Evolutionary conservation across 495 filamentous ascomycete genomes (phyloP), one percentile per base, ranked within the genome.

Genomic region (Aspergillus affinis): DNA sequence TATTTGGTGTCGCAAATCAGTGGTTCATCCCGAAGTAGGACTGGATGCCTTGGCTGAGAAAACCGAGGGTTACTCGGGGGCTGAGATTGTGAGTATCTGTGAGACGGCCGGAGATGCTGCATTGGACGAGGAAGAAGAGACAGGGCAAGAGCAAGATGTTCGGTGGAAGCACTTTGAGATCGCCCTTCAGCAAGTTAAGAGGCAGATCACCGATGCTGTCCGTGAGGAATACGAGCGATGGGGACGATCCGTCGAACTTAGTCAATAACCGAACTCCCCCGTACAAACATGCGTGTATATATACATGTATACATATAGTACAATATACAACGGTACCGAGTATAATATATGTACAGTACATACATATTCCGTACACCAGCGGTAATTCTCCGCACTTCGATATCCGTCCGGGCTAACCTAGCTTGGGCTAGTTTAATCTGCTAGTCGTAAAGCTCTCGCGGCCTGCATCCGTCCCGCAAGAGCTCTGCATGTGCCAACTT

Each of bases 81-180:
- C 94, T 1, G 94, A 98, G 72, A 82, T 98, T 50, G 87, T 90
- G 51, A 86, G 82, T 20, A 87, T 97, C 6, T 97, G 93, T 66
- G 78, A 88, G 58, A 81, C 79, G 41, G 89, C 89, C 0, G 81
- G 81, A 21, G 78, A 86, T 69, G 72, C 77, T n/a, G 84, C 83
- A 8, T 69, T 88, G 66, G 77, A 84, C 58, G 81, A 83, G 56
- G 77, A 81, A 57, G 75, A 83, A 41, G 66, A 75, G 54, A 79
- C 69, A 27, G 72, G 66, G 36, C 66, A 76, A 51, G 74, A 83
- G 18, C 74, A 75, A 46, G 75, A 76, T 51, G 80, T 92, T 44
- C 69, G 71, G 27, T 83, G 81, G 80, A 77, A 75, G 60, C 87
- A 93, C 65, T 82, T 94, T 64, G 77, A 83, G 57, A 72, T 75